A percentile compares a stretch with the other conserved stretches of the same genome.
These are phyloP conservation scores for Cryphonectria parasitica DNA, from an alignment of 2,329 filamentous ascomycete species.

Conservation along the genomic window DNA sequence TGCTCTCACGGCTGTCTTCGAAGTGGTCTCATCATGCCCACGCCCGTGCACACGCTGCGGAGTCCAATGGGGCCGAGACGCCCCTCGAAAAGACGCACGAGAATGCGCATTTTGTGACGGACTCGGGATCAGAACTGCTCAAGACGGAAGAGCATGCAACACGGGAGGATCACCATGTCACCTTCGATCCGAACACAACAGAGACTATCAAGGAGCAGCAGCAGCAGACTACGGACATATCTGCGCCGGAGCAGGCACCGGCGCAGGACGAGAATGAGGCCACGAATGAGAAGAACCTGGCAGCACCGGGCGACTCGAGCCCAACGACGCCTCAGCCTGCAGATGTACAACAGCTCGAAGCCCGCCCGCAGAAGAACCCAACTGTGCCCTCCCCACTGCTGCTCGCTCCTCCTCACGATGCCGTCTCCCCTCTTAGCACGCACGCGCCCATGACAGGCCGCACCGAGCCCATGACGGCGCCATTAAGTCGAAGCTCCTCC, in stretches of 20 bases:
- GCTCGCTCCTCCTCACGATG: not conserved
- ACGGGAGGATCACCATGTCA: conserved; percentile 53
- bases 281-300: conserved; percentile 3
- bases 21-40: conserved; percentile 33
- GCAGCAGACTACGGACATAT: not conserved
- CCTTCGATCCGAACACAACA: conserved; percentile 51
- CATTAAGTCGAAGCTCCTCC: conserved; percentile 22
- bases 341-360: not conserved
- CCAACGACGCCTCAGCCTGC: not conserved
- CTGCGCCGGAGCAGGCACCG: not conserved
- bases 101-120: conserved; percentile 24
- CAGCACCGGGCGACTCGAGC: conserved; percentile 6
- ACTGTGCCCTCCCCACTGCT: not conserved
- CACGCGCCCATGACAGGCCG: conserved; percentile 7
- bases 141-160: not conserved
- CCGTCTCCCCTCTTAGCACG: conserved; percentile 4
- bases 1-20: conserved; percentile 55
- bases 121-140: conserved; percentile 12
- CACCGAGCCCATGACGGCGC: conserved; percentile 15
- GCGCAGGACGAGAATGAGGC: conserved; percentile 10
- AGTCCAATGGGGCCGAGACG: conserved; percentile 12
- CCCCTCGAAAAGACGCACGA: conserved; percentile 32
- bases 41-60: not conserved
- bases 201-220: conserved; percentile 11
- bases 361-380: not conserved